Evolutionary conservation across 2,329 filamentous ascomycete species (phyloP).

Genomic region (Akanthomyces uredinophilus): DNA sequence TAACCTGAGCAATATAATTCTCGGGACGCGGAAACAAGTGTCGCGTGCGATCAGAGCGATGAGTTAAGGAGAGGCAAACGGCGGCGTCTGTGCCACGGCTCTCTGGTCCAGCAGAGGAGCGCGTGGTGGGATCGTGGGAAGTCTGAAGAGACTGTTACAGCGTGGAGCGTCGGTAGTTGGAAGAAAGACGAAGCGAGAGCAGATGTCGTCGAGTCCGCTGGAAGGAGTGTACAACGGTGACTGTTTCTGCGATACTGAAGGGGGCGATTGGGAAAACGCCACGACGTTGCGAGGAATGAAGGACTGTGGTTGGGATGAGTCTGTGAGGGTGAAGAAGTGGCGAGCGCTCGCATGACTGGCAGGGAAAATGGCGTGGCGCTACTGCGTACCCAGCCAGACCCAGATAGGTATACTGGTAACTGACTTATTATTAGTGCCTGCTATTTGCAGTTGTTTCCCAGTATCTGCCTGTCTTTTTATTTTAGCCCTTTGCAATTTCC

Average conservation of each 20-base stretch:
- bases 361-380: not conserved
- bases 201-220: conserved; percentile 15
- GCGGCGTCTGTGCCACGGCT: not conserved
- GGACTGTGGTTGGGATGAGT: not conserved
- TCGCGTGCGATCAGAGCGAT: not conserved
- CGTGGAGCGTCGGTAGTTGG: not conserved
- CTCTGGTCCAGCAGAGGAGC: conserved; percentile 16
- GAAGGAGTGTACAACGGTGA: conserved; percentile 16
- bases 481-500: not conserved
- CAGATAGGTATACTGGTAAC: too few species aligned
- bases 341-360: not conserved
- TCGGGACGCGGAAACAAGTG: not conserved
- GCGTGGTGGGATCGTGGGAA: not conserved
- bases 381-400: too few species aligned
- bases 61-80: not conserved
- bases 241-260: not conserved
- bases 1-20: not conserved
- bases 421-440: too few species aligned
- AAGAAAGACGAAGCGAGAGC: not conserved
- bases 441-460: not conserved
- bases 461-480: too few species aligned
- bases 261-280: not conserved
- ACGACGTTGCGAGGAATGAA: conserved; percentile 12
- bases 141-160: conserved; percentile 4
- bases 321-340: not conserved